These are phyloP conservation scores for Capsicum pubescens DNA, from an alignment of 257 asterid genomes.

Conservation along the genomic window DNA sequence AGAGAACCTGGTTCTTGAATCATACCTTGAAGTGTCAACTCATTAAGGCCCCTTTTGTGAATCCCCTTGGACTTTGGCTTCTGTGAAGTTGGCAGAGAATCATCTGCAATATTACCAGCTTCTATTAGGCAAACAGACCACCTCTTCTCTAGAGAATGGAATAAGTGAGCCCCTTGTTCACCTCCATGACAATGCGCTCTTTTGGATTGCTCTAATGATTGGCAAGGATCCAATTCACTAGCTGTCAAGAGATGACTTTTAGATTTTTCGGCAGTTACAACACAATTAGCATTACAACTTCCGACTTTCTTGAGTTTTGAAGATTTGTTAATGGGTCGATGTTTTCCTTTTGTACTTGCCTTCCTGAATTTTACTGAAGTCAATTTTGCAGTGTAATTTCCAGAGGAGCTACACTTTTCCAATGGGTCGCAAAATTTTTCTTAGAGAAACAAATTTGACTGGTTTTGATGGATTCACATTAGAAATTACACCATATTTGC, in stretches of 20 bases:
- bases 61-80: slow-evolving; percentile 48
- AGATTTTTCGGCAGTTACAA: slow-evolving; percentile 2
- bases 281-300: slow-evolving; percentile 29
- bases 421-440: slow-evolving; percentile 42
- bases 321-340: slow-evolving; percentile 31
- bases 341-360: slow-evolving; percentile 32
- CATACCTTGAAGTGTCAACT: slow-evolving; percentile 52
- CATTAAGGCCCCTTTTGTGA: slow-evolving; percentile 57
- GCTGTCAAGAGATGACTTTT: slow-evolving; percentile 28
- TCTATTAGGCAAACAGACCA: slow-evolving; percentile 33
- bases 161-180: slow-evolving; percentile 38
- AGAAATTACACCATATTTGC: slow-evolving; percentile 65
- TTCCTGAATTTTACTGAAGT: slow-evolving; percentile 36
- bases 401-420: slow-evolving; percentile 32
- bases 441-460: slow-evolving; percentile 51
- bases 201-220: slow-evolving; percentile 37
- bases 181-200: slow-evolving; percentile 35
- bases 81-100: slow-evolving; percentile 33
- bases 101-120: slow-evolving; percentile 34
- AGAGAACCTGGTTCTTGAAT: slow-evolving; percentile 29
- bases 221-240: slow-evolving; percentile 40
- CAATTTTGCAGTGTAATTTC: slow-evolving; percentile 36
- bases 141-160: slow-evolving; percentile 39
- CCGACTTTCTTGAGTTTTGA: slow-evolving; percentile 36
- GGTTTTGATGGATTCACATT: slow-evolving; percentile 54